Evolutionary conservation across 2,329 filamentous ascomycete species (phyloP).

Genomic region (Diaporthe australafricana): DNA sequence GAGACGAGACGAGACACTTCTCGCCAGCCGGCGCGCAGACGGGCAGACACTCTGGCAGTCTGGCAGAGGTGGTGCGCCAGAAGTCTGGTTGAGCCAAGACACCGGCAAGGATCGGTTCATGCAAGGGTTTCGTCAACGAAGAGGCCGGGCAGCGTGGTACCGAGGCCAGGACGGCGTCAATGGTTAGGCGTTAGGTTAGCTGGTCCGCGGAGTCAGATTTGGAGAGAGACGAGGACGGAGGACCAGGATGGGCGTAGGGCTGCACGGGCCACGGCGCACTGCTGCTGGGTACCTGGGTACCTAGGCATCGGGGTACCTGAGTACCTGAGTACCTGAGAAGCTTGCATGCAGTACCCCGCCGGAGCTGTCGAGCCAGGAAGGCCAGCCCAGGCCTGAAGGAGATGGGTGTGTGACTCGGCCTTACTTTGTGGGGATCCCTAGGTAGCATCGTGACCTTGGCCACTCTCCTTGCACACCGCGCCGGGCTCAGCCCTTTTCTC

Average conservation of each 20-base stretch:
- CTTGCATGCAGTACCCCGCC: slow-evolving; percentile 22
- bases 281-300: neutral
- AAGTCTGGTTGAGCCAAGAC: slow-evolving; percentile 17
- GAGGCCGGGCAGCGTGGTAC: slow-evolving; percentile 6
- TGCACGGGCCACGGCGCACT: neutral
- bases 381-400: neutral
- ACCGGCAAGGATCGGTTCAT: slow-evolving; percentile 16
- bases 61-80: slow-evolving; percentile 3
- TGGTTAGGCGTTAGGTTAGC: neutral
- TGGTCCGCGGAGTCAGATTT: neutral
- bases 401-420: slow-evolving; percentile 15
- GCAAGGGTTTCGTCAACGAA: slow-evolving; percentile 21
- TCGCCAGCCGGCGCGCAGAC: neutral
- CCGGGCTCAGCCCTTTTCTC: neutral
- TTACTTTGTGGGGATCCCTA: slow-evolving; percentile 18
- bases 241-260: neutral
- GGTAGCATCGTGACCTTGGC: slow-evolving; percentile 3
- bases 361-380: slow-evolving; percentile 10
- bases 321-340: neutral
- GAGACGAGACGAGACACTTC: neutral
- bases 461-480: neutral
- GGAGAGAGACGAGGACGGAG: neutral
- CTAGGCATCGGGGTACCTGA: neutral
- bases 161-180: slow-evolving; percentile 1
- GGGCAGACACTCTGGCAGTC: slow-evolving; percentile 4